phyloP scores from a whole-genome alignment of 352 stramenopile species.

The Pythium guiyangense region DNA sequence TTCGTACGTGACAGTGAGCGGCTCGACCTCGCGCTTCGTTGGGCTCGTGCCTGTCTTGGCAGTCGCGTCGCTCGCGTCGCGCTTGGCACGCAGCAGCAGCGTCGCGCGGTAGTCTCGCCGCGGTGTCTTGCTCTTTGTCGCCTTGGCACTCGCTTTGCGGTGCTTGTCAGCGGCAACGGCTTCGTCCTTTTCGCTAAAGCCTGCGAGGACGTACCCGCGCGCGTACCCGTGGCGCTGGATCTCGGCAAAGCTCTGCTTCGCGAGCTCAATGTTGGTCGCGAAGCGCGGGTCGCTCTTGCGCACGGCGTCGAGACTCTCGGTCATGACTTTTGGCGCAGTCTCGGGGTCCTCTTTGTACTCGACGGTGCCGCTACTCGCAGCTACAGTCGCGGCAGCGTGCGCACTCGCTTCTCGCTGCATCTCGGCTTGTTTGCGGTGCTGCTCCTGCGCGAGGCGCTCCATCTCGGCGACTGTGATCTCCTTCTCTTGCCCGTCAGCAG shows the following conservation, averaged over 20 bases:
- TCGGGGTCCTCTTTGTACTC: conserved; percentile 1
- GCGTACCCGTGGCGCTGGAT: conserved; percentile 61
- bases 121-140: conserved; percentile 2
- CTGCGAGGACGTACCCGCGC: conserved; percentile 36
- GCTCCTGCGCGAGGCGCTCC: conserved; percentile 24
- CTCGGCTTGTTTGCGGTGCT: conserved; percentile 26
- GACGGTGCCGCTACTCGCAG: background rate
- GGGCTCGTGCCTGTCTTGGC: conserved; percentile 25
- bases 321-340: conserved; percentile 20
- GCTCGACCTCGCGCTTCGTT: conserved; percentile 14
- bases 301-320: conserved; percentile 30
- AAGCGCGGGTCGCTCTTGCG: conserved; percentile 38
- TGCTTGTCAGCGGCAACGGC: conserved; percentile 4
- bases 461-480: conserved; percentile 48
- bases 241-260: conserved; percentile 39
- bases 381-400: background rate
- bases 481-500: conserved; percentile 31
- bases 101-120: conserved; percentile 37
- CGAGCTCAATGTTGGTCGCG: conserved; percentile 39
- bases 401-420: conserved; percentile 19
- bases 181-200: conserved; percentile 50
- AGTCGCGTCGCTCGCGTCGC: conserved; percentile 12
- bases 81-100: conserved; percentile 36
- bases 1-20: conserved; percentile 23
- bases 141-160: background rate